Base-by-base conservation (phyloP, 2,329 filamentous ascomycete species). In the Colletotrichum liriopes region DNA sequence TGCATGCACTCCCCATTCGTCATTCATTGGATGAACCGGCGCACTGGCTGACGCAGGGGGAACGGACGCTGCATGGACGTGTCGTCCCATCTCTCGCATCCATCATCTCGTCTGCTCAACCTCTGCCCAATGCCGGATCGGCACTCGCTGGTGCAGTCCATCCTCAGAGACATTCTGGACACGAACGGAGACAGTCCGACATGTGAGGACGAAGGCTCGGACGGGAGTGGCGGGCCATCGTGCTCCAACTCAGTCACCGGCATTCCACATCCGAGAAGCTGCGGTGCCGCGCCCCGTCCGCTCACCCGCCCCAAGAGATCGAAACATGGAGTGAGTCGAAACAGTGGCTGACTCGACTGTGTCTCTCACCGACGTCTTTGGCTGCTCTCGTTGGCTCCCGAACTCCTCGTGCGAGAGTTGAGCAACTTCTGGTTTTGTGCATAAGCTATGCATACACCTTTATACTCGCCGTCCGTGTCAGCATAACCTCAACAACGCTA, bases 31-130 rank as follows among this genome's bases (percentile, higher is more conserved):
- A 62, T n/a, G 59, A 51, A 51, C 45, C 45, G 35, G 8, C 59
- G 59, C 59, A 37, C 47, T 39, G 59, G 59, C 59, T 51, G 45
- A 51, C 59, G 59, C 59, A 62, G 45, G 59, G 59, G n/a, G 59
- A 39, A 51, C 59, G 43, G 43, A 62, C 59, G 43, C 32, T 62
- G 59, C 59, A 62, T 62, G 35, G 59, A 37, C 59, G 29, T 39
- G 59, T 51, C 59, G 45, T 62, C 59, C 43, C 59, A 37, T 39
- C 32, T 37, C 16, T 35, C 1, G 23, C 56, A 20, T 45, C 23
- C 56, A 45, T 45, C 43, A 62, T 47, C 58, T 35, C 29, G 29
- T 29, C 18, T 56, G 32, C 26, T 45, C 29, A 12, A 23, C 5
- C 29, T 11, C 32, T 23, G 1, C 58, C 11, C 43, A 37, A 47